Conservation (phyloP, 306 rosid genomes). For the Sicyos edulis region DNA sequence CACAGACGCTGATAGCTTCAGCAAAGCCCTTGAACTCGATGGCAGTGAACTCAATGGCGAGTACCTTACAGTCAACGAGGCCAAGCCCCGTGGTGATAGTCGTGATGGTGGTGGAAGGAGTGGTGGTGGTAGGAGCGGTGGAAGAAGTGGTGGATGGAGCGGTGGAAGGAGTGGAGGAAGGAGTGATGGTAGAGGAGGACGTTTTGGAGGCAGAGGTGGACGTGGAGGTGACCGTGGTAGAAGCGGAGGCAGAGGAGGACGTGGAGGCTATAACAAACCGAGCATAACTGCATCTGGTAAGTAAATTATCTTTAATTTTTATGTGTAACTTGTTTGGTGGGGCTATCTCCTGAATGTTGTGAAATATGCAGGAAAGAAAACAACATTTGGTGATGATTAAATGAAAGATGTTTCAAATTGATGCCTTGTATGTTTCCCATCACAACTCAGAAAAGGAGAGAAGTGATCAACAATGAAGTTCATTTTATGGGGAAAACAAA, state of each 20-base stretch:
- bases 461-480: too few species aligned
- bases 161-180: constrained; percentile 15
- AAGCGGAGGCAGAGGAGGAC: constrained; percentile 34
- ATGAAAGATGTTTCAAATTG: neutral
- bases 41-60: constrained; percentile 41
- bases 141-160: constrained; percentile 20
- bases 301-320: too few species aligned
- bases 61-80: constrained; percentile 56
- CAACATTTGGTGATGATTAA: constrained; percentile 1
- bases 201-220: constrained; percentile 15
- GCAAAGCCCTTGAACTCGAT: constrained; percentile 54
- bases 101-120: constrained; percentile 26
- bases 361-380: constrained; percentile 13
- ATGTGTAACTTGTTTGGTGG: too few species aligned
- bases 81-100: constrained; percentile 54
- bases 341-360: neutral
- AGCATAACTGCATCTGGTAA: constrained; percentile 38
- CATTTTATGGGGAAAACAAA: neutral
- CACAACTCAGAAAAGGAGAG: too few species aligned
- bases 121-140: constrained; percentile 19
- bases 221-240: constrained; percentile 30
- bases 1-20: constrained; percentile 25
- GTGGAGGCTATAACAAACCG: constrained; percentile 33
- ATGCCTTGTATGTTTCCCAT: neutral
- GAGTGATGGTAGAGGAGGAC: constrained; percentile 12